Conservation (phyloP, 2,329 filamentous ascomycete species). For the Trichocomaceae sp. region DNA sequence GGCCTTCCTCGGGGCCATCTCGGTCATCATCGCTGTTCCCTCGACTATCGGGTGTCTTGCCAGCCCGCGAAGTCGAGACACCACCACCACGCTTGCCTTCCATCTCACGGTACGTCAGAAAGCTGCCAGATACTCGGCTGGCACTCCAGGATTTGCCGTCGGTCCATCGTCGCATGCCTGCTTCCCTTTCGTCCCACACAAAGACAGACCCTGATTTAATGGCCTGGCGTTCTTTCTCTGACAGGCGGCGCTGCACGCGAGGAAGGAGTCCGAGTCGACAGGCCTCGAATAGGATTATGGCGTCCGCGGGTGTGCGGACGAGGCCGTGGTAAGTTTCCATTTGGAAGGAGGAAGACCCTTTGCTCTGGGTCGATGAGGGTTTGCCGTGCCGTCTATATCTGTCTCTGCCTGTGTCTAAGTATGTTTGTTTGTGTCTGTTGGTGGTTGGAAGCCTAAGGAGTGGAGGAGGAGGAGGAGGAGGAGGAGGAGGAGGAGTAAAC, state of each 20-base stretch:
- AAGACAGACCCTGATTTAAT: constrained; percentile 97
- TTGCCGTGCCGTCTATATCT: constrained; percentile 5
- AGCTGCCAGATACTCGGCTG: constrained; percentile 93
- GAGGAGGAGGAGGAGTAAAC: not conserved
- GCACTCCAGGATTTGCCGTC: constrained; percentile 99
- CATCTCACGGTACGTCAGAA: constrained; percentile 97
- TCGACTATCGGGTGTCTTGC: constrained; percentile 77
- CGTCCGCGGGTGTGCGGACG: constrained; percentile 91
- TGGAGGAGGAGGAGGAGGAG: not conserved
- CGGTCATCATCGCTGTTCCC: constrained; percentile 77
- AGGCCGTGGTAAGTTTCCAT: constrained; percentile 98
- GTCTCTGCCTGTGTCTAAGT: not conserved
- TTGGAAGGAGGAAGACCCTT: constrained; percentile 11
- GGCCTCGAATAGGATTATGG: constrained; percentile 97
- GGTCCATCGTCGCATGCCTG: constrained; percentile 96
- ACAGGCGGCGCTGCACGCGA: constrained; percentile 83
- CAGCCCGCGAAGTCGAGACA: constrained; percentile 49
- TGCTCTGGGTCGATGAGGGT: not conserved
- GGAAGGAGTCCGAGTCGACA: constrained; percentile 84
- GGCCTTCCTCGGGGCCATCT: constrained; percentile 62
- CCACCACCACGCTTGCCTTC: constrained; percentile 83
- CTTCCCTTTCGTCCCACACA: constrained; percentile 98
- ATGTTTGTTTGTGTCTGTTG: not conserved
- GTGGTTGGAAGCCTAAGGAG: too few species aligned
- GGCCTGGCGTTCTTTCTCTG: constrained; percentile 92